These are phyloP conservation scores for Corynespora cassiicola DNA, from an alignment of 2,329 filamentous ascomycete genomes.

Conservation along the genomic window DNA sequence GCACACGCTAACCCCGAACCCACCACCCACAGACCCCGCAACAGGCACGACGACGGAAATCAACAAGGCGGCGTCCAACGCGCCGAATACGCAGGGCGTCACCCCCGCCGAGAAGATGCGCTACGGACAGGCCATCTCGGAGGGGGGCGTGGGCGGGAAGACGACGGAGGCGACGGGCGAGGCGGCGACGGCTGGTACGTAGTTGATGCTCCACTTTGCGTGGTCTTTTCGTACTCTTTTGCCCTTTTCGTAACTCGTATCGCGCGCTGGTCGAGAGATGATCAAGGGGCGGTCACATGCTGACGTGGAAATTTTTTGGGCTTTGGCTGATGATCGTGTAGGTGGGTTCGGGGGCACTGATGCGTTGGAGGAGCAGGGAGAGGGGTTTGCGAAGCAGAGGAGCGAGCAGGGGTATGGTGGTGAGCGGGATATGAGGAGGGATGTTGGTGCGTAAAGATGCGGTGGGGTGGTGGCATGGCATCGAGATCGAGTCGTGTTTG, in stretches of 20 bases:
- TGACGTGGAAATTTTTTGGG: slow-evolving; percentile 16
- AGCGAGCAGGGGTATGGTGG: slow-evolving; percentile 62
- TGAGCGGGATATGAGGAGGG: slow-evolving; percentile 51
- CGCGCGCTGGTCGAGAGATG: too few species aligned
- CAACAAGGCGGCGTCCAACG: slow-evolving; percentile 40
- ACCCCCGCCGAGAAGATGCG: slow-evolving; percentile 57
- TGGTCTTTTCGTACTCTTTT: background rate
- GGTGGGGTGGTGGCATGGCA: too few species aligned
- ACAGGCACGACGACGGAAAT: slow-evolving; percentile 18
- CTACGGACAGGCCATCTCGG: slow-evolving; percentile 63
- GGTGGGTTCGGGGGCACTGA: slow-evolving; percentile 49
- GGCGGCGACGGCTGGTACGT: slow-evolving; percentile 48
- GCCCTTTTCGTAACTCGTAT: slow-evolving; percentile 4
- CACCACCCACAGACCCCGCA: slow-evolving; percentile 11
- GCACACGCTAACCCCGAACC: slow-evolving; percentile 4
- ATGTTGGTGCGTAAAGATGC: slow-evolving; percentile 60
- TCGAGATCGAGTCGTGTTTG: too few species aligned
- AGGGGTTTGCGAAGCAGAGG: slow-evolving; percentile 49
- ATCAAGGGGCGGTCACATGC: slow-evolving; percentile 17
- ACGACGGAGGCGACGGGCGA: slow-evolving; percentile 50
- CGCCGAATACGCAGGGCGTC: slow-evolving; percentile 49
- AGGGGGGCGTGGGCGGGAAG: slow-evolving; percentile 62
- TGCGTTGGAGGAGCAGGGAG: slow-evolving; percentile 46
- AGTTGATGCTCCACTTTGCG: slow-evolving; percentile 14
- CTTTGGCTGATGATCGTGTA: slow-evolving; percentile 4